Evolutionary conservation across 768 basidiomycete genomes (phyloP), one percentile per base, ranked within the genome.

Genomic region (Dioszegia crocea): DNA sequence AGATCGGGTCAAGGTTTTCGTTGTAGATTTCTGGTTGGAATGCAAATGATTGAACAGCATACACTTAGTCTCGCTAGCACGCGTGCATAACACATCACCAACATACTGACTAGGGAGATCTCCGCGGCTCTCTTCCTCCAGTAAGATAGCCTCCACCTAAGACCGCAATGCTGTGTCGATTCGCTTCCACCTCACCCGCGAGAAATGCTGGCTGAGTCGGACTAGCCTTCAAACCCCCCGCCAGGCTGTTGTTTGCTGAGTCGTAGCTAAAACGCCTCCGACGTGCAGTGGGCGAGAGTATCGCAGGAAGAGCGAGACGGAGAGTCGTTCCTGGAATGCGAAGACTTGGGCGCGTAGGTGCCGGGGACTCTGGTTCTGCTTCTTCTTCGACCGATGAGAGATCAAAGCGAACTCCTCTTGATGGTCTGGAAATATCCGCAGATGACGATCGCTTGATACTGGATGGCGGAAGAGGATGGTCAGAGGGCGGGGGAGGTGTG

Each of bases 351-450:
- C 19, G 47, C 0, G 66, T 38, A 2, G 39, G 36, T n/a, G 17
- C n/a, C 33, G 50, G 26, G 6, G 33, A 33, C 6, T 14, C 33
- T 6, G 14, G 6, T 31, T 59, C 54, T n/a, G 31, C 21, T 23
- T n/a, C 43, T 61, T 43, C 48, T 27, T 44, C 31, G 2, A 50
- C 52, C 17, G 40, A 17, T 6, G 62, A 36, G 29, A 65, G 52
- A 36, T 69, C 58, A 41, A 69, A 69, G n/a, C 68, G 48, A 3
- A 69, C 68, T 14, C 65, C 65, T 30, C 48, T 43, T 10, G 67
- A 46, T 10, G 40, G 29, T 23, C 38, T 30, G 12, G 39, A 23
- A 12, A 33, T 38, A 4, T 56, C 47, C 6, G 27, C 36, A 2
- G 51, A 53, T 47, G 47, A 43, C 23, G 45, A 11, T 30, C 50